Evolutionary conservation across 2,329 filamentous ascomycete species (phyloP).

Genomic region (Ploettnerulaceae sp.): DNA sequence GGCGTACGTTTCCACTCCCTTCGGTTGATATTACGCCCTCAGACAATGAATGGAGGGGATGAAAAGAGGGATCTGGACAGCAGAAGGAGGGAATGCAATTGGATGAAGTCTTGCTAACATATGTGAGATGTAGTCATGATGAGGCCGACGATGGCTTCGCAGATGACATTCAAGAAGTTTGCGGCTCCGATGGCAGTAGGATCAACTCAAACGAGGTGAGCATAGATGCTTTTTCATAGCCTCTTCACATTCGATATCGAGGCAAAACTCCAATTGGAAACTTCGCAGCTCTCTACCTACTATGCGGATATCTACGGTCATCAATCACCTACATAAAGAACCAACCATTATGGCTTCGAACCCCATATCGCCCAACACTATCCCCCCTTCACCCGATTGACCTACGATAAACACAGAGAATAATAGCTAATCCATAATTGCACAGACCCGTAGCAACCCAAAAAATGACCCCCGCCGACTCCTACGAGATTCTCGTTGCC

Average conservation of each 20-base stretch:
- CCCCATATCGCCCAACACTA: neutral
- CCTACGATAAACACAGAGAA: slow-evolving; percentile 15
- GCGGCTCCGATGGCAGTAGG: slow-evolving; percentile 39
- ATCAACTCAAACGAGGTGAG: slow-evolving; percentile 45
- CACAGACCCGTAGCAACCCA: slow-evolving; percentile 44
- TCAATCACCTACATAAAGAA: too few relatives aligned
- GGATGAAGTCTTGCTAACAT: neutral
- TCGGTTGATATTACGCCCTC: neutral
- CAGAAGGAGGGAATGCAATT: neutral
- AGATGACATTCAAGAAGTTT: slow-evolving; percentile 37
- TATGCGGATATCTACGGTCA: too few relatives aligned
- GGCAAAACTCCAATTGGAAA: neutral
- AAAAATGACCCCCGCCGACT: slow-evolving; percentile 40
- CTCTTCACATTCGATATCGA: neutral
- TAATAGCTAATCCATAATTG: slow-evolving; percentile 2
- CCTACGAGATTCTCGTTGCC: slow-evolving; percentile 55
- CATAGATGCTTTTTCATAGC: neutral
- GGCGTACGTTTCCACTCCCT: slow-evolving; percentile 32
- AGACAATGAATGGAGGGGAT: neutral
- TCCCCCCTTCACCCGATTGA: too few relatives aligned
- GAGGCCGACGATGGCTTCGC: slow-evolving; percentile 37
- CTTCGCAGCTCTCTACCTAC: neutral
- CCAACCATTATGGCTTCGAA: too few relatives aligned
- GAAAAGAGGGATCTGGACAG: neutral
- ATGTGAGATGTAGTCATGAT: slow-evolving; percentile 1